Percentiles rank a stretch among this genome's conserved stretches.
These are phyloP conservation scores for Yarrowia yakushimensis DNA, from an alignment of 805 yeast species.

Conservation along the genomic window DNA sequence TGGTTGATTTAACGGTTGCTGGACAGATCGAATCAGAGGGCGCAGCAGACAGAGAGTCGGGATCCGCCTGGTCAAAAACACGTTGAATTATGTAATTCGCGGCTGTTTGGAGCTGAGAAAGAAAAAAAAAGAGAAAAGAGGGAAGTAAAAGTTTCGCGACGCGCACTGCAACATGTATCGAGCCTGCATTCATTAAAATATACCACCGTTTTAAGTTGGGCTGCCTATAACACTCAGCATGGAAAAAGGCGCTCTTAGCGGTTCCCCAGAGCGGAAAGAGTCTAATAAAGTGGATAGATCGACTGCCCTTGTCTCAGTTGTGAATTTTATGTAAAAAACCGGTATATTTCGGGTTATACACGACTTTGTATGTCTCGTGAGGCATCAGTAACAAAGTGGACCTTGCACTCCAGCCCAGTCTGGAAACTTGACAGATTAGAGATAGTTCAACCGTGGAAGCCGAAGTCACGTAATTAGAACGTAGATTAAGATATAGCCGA, in stretches of 20 bases:
- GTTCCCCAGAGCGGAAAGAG: too few species aligned
- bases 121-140: neutral
- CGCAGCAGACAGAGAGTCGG: neutral
- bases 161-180: neutral
- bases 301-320: too few species aligned
- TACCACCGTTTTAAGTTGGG: neutral
- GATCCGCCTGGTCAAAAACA: slow-evolving; percentile 8
- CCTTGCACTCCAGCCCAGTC: neutral
- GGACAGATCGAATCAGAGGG: neutral
- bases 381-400: neutral
- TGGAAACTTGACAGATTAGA: neutral
- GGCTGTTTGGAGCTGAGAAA: neutral
- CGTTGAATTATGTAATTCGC: neutral
- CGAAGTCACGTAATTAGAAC: neutral
- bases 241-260: neutral
- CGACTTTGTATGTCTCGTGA: too few species aligned
- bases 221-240: too few species aligned
- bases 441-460: neutral
- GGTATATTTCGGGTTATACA: too few species aligned
- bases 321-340: too few species aligned
- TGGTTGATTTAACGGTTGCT: neutral
- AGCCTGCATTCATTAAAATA: too few species aligned
- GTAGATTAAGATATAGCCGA: neutral
- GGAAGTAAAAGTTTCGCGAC: slow-evolving; percentile 21
- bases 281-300: too few species aligned